Base-by-base conservation (phyloP, 1,139 yeast genomes). In the Saccharomycopsis hybrid region DNA sequence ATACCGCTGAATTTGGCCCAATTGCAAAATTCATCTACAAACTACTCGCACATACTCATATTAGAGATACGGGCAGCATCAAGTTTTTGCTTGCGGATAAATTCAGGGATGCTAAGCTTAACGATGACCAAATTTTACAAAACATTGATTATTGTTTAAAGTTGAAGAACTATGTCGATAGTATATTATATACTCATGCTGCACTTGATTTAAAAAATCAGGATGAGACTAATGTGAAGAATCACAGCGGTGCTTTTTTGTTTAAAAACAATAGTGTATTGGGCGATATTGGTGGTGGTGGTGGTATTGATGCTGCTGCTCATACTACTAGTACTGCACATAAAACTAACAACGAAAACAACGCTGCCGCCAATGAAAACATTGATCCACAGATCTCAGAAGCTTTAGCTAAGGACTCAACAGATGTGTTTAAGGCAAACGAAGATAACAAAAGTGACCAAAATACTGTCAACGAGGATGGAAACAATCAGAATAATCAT, bases 51-150 rank as follows among this genome's bases (percentile, higher is more conserved):
- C 35, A 41, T 27, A 39, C 42, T n/a, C 36, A 38, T 11, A 47
- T 50, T 33, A 13, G 39, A 7, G 53, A 50, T 36, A 4, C 41
- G 27, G 48, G 36, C 8, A 48, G 41, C 13, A 41, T 50, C 11
- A 35, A 32, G 28, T 44, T 43, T 31, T 36, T 50, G 13, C n/a
- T 50, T 13, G n/a, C 4, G 24, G 49, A 48, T 13, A 44, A 32
- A 24, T 50, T 50, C 39, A 44, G 36, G 31, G 33, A 32, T 18
- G 5, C 24, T 4, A 31, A n/a, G 24, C 5, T 48, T 11, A 18
- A 48, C 4, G 49, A 50, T 33, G 48, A 43, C 1, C 11, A 9
- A 5, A 38, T 50, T 32, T 5, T 3, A 9, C 28, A 47, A 4
- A 27, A 41, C n/a, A 18, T 50, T 5, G 40, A 41, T 2, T 28